These are phyloP conservation scores for Aspergillus tanneri DNA, from an alignment of 2,329 filamentous ascomycete genomes.

Conservation along the genomic window DNA sequence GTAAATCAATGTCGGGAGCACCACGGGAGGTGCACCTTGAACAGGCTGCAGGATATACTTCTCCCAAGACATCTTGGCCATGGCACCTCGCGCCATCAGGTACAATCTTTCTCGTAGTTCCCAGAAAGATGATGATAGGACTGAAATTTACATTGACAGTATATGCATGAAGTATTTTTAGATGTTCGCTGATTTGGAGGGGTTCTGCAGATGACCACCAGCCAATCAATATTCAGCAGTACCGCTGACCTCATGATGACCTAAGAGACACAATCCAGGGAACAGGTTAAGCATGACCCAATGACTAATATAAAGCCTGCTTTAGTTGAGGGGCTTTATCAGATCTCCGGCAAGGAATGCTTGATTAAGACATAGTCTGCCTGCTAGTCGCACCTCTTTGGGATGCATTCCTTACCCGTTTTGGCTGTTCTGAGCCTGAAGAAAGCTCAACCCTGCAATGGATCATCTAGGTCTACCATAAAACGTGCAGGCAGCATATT, in stretches of 20 bases:
- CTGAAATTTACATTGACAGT: neutral
- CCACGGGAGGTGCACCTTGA: constrained; percentile 23
- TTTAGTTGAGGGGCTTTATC: neutral
- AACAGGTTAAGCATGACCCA: neutral
- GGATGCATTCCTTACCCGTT: neutral
- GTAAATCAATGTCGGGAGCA: constrained; percentile 60
- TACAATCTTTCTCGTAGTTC: neutral
- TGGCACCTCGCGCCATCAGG: constrained; percentile 23
- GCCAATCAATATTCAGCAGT: neutral
- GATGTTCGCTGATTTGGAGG: neutral
- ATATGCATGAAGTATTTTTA: neutral
- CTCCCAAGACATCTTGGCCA: constrained; percentile 34
- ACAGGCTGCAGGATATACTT: constrained; percentile 29
- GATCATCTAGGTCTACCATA: neutral
- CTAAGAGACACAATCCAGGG: constrained; percentile 2
- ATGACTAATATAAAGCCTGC: neutral
- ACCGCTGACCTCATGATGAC: constrained; percentile 16
- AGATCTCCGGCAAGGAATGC: neutral
- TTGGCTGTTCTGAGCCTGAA: neutral
- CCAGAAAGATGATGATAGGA: neutral
- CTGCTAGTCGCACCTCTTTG: neutral
- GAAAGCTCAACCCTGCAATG: neutral
- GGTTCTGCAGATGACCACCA: neutral
- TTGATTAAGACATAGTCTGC: neutral
- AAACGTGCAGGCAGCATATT: constrained; percentile 15